Percentiles rank a stretch among this genome's conserved stretches.
Conservation (phyloP, 768 basidiomycete species). For the Erythrobasidium yunnanense region DNA sequence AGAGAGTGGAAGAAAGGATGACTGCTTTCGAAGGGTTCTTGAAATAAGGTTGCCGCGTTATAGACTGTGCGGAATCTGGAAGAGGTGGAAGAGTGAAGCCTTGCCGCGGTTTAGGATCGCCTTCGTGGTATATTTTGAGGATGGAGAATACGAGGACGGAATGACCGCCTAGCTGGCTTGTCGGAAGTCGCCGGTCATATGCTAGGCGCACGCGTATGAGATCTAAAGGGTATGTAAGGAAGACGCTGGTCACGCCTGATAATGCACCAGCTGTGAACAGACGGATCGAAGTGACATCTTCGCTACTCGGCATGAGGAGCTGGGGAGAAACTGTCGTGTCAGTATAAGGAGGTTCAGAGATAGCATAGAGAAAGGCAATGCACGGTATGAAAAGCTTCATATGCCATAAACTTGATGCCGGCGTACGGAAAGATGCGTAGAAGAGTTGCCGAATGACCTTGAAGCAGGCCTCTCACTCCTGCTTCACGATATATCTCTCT, state of each 20-base stretch:
- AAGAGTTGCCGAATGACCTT: conserved; percentile 92
- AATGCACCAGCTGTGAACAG: conserved; percentile 78
- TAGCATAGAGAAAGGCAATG: conserved; percentile 24
- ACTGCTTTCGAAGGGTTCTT: conserved; percentile 23
- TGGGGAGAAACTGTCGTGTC: conserved; percentile 39
- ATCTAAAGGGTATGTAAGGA: conserved; percentile 90
- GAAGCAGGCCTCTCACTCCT: conserved; percentile 72
- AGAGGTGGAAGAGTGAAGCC: conserved; percentile 46
- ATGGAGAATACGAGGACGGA: conserved; percentile 34
- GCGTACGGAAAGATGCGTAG: conserved; percentile 93
- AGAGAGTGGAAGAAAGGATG: conserved; percentile 39
- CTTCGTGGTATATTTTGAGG: conserved; percentile 35
- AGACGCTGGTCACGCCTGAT: conserved; percentile 77
- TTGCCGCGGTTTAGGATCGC: conserved; percentile 49
- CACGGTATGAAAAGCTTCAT: conserved; percentile 75
- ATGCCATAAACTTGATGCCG: conserved; percentile 91
- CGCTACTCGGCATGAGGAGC: conserved; percentile 74
- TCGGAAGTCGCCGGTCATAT: conserved; percentile 53
- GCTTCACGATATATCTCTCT: conserved; percentile 48
- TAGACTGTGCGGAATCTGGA: conserved; percentile 53
- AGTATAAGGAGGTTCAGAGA: background rate
- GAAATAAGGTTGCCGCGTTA: conserved; percentile 45
- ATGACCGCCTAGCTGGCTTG: conserved; percentile 7
- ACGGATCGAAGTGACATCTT: conserved; percentile 62
- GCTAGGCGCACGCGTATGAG: conserved; percentile 92